These are phyloP conservation scores for Paulinella micropora DNA, from an alignment of 78 protist species.

Conservation along the genomic window DNA sequence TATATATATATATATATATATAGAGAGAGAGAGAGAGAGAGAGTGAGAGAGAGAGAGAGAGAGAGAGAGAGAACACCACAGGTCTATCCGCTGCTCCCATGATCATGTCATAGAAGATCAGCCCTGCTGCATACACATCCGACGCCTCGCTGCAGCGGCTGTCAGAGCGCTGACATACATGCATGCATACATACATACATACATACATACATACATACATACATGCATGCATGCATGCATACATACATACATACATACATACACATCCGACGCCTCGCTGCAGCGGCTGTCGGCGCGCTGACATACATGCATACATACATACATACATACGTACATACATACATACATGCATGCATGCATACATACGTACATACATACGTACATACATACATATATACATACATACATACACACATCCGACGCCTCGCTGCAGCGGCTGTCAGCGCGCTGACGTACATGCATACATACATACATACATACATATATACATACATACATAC, in stretches of 20 bases:
- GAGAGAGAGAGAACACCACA: neutral
- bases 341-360: neutral
- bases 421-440: neutral
- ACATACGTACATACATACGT: neutral
- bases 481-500: neutral
- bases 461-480: neutral
- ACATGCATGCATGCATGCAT: neutral
- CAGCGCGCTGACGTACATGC: neutral
- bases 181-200: neutral
- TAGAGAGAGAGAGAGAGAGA: neutral
- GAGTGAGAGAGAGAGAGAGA: neutral
- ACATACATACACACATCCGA: neutral
- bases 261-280: neutral
- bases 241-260: neutral
- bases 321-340: neutral
- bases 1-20: neutral
- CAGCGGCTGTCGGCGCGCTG: neutral
- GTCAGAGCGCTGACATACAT: too few species aligned
- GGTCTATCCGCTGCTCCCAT: neutral
- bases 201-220: neutral
- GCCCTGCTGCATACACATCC: too few species aligned
- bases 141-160: too few species aligned
- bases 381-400: neutral
- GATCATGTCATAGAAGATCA: too few species aligned
- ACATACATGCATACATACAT: neutral